Base-by-base conservation (phyloP, 2,329 filamentous ascomycete genomes). In the Macroventuria anomochaeta region DNA sequence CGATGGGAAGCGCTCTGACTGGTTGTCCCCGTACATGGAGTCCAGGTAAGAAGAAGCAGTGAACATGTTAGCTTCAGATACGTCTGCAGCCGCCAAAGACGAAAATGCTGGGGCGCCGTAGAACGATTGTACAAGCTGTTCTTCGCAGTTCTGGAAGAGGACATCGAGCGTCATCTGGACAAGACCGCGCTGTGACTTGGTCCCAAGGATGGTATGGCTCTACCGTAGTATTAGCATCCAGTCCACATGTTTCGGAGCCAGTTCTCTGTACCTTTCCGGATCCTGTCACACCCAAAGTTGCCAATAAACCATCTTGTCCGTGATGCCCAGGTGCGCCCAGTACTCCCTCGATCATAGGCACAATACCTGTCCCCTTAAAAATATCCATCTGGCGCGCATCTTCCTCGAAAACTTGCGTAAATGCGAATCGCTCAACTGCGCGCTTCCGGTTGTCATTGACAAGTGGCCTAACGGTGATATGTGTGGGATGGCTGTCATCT, bases 161-260 rank as follows among this genome's bases (percentile, higher is more conserved):
- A 96, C 84, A 69, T 97, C 93, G 48, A 99, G 87, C 0, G 91
- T 85, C 68, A 99, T 88, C 74, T 99, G 95, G 0, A 92, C 96
- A 47, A 99, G 79, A 58, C 95, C 95, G 61, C 93, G 88, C 75
- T 97, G 90, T 18, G 84, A 85, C 63, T 88, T 88, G 11, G 91
- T 96, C 49, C 95, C 95, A 13, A 99, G 84, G 55, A 97, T 96
- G 0, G 95, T 99, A 74, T 99, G 93, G 59, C 91, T 96, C 93
- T 97, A 32, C 20, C n/a, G 17, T 7, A 13, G 25, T 13, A 26
- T 67, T 31, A 67, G 51, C 17, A 40, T 39, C 10, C 21, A 23
- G 48, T 37, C n/a, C 65, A 40, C 51, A 26, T 26, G n/a, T 21
- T 17, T 15, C 5, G 18, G 20, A 11, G 29, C 7, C 11, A 8